Conservation (phyloP, 2,329 filamentous ascomycete species). For the Fusarium nisikadoi region DNA sequence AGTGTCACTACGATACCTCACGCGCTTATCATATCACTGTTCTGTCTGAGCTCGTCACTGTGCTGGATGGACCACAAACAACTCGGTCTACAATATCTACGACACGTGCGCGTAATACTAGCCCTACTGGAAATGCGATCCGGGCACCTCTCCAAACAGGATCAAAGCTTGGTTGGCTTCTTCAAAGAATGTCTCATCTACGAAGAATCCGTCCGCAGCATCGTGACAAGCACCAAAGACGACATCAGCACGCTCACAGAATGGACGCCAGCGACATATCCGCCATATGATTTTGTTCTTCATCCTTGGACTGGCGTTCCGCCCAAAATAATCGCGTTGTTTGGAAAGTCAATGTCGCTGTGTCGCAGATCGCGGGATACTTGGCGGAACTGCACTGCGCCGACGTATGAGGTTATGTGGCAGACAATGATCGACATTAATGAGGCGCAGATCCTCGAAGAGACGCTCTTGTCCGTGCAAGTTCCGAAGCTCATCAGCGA, state of each 20-base stretch:
- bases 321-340: slow-evolving; percentile 29
- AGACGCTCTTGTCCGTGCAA: slow-evolving; percentile 27
- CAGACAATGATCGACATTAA: slow-evolving; percentile 36
- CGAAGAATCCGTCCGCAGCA: slow-evolving; percentile 34
- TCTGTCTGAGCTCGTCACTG: slow-evolving; percentile 36
- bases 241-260: slow-evolving; percentile 35
- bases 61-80: slow-evolving; percentile 38
- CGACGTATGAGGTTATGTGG: slow-evolving; percentile 36
- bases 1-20: slow-evolving; percentile 20
- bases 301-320: slow-evolving; percentile 38
- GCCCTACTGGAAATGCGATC: slow-evolving; percentile 28
- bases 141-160: slow-evolving; percentile 17
- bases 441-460: slow-evolving; percentile 32
- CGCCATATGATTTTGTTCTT: slow-evolving; percentile 27
- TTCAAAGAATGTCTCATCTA: slow-evolving; percentile 38
- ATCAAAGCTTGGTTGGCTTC: slow-evolving; percentile 23
- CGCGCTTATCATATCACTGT: slow-evolving; percentile 29
- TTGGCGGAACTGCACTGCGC: slow-evolving; percentile 31
- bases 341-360: slow-evolving; percentile 36
- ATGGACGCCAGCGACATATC: slow-evolving; percentile 16
- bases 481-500: slow-evolving; percentile 19
- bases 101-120: slow-evolving; percentile 34
- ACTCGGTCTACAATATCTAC: slow-evolving; percentile 33
- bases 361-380: slow-evolving; percentile 34
- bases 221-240: slow-evolving; percentile 31